These are phyloP conservation scores for Coemansia sp. DNA, from an alignment of 192 early-diverging fungal species.

Conservation along the genomic window DNA sequence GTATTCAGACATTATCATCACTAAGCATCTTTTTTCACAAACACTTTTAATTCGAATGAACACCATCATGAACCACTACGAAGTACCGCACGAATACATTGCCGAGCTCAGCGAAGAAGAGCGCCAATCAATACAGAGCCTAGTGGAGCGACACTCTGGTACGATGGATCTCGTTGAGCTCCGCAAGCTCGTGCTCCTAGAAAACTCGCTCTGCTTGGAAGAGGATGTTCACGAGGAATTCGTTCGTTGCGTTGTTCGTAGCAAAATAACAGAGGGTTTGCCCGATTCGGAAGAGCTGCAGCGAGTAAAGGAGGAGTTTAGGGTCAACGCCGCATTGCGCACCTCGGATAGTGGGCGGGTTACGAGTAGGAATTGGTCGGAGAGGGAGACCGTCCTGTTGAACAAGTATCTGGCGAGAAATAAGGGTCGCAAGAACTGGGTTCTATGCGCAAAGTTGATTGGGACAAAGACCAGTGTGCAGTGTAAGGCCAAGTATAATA, in stretches of 20 bases:
- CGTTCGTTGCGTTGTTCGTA: background rate
- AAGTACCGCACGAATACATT: slow-evolving; percentile 1
- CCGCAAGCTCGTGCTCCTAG: background rate
- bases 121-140: background rate
- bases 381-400: slow-evolving; percentile 14
- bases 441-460: slow-evolving; percentile 12
- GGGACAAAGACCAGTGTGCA: slow-evolving; percentile 25
- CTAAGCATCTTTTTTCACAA: too few species aligned
- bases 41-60: too few species aligned
- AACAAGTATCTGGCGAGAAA: slow-evolving; percentile 6
- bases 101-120: slow-evolving; percentile 29
- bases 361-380: slow-evolving; percentile 19
- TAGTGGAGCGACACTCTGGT: background rate
- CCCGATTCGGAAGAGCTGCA: background rate
- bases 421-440: slow-evolving; percentile 27
- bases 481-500: slow-evolving; percentile 44
- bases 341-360: background rate
- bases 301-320: background rate
- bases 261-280: background rate
- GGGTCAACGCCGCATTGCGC: background rate
- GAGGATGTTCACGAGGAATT: slow-evolving; percentile 6
- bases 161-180: background rate
- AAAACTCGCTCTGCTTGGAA: slow-evolving; percentile 11
- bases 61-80: too few species aligned
- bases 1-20: too few species aligned